Evolutionary conservation across 1,284 basidiomycete species (phyloP), one percentile per base, ranked within the genome.

Genomic region (Cutaneotrichosporon mucoides): DNA sequence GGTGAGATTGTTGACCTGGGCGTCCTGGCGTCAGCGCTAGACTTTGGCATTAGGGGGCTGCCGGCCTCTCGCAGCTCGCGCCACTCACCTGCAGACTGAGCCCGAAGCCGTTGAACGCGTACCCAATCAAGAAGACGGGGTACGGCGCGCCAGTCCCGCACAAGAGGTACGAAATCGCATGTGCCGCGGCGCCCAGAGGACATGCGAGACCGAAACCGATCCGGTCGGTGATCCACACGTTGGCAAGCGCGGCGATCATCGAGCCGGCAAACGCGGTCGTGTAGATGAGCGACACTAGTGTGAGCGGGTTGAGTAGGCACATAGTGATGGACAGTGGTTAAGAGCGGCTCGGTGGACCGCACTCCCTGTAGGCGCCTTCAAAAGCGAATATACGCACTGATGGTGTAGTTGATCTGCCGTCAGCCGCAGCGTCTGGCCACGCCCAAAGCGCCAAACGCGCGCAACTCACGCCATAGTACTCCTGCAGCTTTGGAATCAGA

Each of bases 131-230:
- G 49, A 60, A 58, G 45, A 63, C 35, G 15, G 45, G 49, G 45
- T 58, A 63, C 12, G 59, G 58, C 12, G 41, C 62, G 6, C 62
- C 62, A 6, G 53, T 60, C 1, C 56, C 62, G 34, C 49, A 45
- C 11, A 63, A 36, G 6, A 60, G 13, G 56, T 58, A 60, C 3
- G 41, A 51, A 36, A 64, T 53, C 2, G 53, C 52, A 8, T 45
- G 34, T 6, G 41, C 40, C 34, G 63, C 24, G 3, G 61, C 59
- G n/a, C 49, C 55, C 16, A 62, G 33, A 0, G 56, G 48, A 5
- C 68, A 41, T 59, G 83, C 84, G 73, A 84, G 84, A 54, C 86
- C 86, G 64, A 87, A 85, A 0, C 84, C 84, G 15, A 85, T 65
- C 44, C 75, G 80, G 45, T 85, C 82, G 0, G 80, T 82, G n/a